Conservation (phyloP, 2,329 filamentous ascomycete species). For the Penicillium sp. region DNA sequence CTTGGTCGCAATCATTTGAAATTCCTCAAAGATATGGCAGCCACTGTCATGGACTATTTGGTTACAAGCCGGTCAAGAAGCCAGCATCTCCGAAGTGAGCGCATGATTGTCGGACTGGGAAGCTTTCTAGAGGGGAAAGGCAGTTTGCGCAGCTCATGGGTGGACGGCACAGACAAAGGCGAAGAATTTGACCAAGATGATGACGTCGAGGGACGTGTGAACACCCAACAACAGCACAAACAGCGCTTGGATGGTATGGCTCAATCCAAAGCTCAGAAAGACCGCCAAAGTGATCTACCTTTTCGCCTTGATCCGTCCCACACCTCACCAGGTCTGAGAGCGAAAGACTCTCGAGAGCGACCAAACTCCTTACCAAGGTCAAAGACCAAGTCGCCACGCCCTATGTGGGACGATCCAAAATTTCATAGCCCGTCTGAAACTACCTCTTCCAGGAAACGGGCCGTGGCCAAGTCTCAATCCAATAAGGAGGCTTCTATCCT, state of each 20-base stretch:
- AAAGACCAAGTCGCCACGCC: too few species aligned
- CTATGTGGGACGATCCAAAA: slow-evolving; percentile 11
- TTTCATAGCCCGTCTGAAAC: too few species aligned
- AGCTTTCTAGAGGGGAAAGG: slow-evolving; percentile 54
- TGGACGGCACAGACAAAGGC: background rate
- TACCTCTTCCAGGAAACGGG: background rate
- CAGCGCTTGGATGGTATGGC: too few species aligned
- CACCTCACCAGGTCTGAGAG: too few species aligned
- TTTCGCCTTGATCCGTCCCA: too few species aligned
- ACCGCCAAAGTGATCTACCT: too few species aligned
- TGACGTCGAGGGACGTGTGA: background rate
- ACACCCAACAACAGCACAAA: too few species aligned
- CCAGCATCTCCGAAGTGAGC: slow-evolving; percentile 52
- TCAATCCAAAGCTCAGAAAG: too few species aligned
- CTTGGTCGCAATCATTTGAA: too few species aligned
- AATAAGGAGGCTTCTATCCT: slow-evolving; percentile 7
- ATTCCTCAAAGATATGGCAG: slow-evolving; percentile 53
- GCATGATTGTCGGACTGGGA: slow-evolving; percentile 59
- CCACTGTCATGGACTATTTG: slow-evolving; percentile 61
- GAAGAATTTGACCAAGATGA: too few species aligned
- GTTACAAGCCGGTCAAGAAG: slow-evolving; percentile 57
- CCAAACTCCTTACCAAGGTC: too few species aligned
- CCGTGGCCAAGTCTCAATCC: background rate
- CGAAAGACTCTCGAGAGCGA: too few species aligned
- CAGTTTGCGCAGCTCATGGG: slow-evolving; percentile 20